Percentiles rank a stretch among this genome's conserved stretches.
These are phyloP conservation scores for Skeletonema potamos DNA, from an alignment of 108 stramenopile species.

Conservation along the genomic window DNA sequence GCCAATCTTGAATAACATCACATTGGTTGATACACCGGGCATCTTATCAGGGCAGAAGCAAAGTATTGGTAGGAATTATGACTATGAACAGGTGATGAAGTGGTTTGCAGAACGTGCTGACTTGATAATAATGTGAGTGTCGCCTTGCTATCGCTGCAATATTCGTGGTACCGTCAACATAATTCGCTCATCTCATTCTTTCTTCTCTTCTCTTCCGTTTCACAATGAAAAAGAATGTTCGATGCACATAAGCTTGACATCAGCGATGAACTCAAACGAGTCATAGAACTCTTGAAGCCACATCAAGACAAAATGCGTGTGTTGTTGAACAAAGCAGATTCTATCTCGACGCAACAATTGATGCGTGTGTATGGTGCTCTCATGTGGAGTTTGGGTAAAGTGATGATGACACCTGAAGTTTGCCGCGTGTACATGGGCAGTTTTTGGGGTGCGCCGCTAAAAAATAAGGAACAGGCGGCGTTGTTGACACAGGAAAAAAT, in stretches of 20 bases:
- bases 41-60: conserved; percentile 99
- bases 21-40: conserved; percentile 98
- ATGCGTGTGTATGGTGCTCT: conserved; percentile 93
- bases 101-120: conserved; percentile 99
- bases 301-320: conserved; percentile 83
- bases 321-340: conserved; percentile 86
- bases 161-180: neutral
- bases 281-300: conserved; percentile 69
- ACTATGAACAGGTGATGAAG: conserved; percentile 92
- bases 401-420: conserved; percentile 97
- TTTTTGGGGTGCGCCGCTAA: conserved; percentile 93
- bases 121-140: conserved; percentile 81
- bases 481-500: conserved; percentile 86
- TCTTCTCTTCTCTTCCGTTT: neutral
- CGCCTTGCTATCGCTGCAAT: neutral
- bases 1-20: conserved; percentile 87
- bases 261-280: conserved; percentile 82
- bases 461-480: conserved; percentile 81
- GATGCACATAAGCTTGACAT: conserved; percentile 91
- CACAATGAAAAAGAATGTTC: conserved; percentile 62
- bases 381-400: conserved; percentile 95
- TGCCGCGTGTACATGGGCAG: conserved; percentile 97
- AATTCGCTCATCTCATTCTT: neutral
- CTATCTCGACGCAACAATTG: conserved; percentile 80
- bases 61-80: conserved; percentile 86